Conservation (phyloP, 2,329 filamentous ascomycete genomes). For the Colletotrichum sp. region DNA sequence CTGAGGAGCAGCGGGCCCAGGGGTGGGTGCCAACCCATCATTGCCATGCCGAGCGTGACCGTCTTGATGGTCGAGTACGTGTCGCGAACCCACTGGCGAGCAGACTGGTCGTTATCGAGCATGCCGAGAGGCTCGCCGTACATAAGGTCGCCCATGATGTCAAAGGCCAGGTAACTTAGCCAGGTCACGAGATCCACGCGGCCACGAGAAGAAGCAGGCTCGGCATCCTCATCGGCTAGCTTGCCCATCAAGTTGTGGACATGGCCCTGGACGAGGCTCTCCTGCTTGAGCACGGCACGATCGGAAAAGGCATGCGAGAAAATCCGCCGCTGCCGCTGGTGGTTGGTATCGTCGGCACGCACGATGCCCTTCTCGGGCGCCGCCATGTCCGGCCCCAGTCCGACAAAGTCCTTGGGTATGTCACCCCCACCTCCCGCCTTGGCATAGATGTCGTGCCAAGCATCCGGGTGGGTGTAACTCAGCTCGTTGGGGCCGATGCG, state of each 20-base stretch:
- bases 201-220: not conserved
- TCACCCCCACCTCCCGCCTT: conserved; percentile 15
- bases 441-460: conserved; percentile 23
- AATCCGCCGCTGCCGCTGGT: conserved; percentile 21
- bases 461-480: conserved; percentile 20
- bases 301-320: conserved; percentile 35
- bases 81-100: conserved; percentile 29
- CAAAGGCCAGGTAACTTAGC: conserved; percentile 30
- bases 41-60: conserved; percentile 18
- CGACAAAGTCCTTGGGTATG: conserved; percentile 29
- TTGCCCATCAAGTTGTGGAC: conserved; percentile 16
- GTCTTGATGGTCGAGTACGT: conserved; percentile 26
- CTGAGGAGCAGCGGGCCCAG: conserved; percentile 6
- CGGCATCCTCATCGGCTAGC: not conserved
- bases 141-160: conserved; percentile 34
- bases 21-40: conserved; percentile 9
- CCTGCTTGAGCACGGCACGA: conserved; percentile 32
- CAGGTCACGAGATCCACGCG: conserved; percentile 28
- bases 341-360: conserved; percentile 4
- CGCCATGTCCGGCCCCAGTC: conserved; percentile 34
- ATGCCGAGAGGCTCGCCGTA: conserved; percentile 34
- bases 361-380: conserved; percentile 25
- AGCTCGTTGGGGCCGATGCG: conserved; percentile 22
- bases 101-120: conserved; percentile 25
- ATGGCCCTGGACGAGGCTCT: conserved; percentile 31